Base-by-base conservation (phyloP, 2,329 filamentous ascomycete species). In the Pseudocercospora fijiensis region DNA sequence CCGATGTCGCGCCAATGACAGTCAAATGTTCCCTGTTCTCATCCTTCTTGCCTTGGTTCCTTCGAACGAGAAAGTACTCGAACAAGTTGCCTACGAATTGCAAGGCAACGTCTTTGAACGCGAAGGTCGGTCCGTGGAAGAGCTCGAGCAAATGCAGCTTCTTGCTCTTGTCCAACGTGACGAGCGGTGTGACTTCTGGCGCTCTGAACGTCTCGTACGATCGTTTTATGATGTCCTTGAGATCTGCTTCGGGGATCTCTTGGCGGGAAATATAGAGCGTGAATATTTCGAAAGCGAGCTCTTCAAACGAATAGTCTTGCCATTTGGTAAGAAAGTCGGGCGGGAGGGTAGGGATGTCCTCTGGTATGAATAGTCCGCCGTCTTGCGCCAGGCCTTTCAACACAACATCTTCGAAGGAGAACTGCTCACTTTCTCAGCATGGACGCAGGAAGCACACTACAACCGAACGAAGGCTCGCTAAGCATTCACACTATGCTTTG, bases 61-160 rank as follows among this genome's bases (percentile, higher is more conserved):
- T 87, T 70, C 90, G 82, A 4, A 88, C 84, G 11, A 95, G 82
- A 77, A 95, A 94, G 77, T 94, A 95, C 78, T 96, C 91, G 70
- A 96, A 98, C 2, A 99, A 82, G 74, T 99, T 98, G n/a, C 95
- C 95, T 1, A 99, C 81, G 75, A 97, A 95, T 72, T 98, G 94
- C 66, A 98, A 82, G 16, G 93, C 93, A 58, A 93, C 90, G 78
- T 98, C 94, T 80, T 98, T 96, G 83, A 98, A 98, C 1, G 94
- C 90, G 76, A 92, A 97, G 0, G 90, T 98, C 4, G 93, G 95
- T 1, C 95, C 95, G 76, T 98, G 94, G 83, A 98, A 99, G 49
- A 99, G 85, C 78, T 99, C 95, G 33, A 99, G 86, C 61, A 97
- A 82, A 75, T 96, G 88, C 47, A 97, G 82, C 75, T 94, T 90